These are phyloP conservation scores for Citrus mangshanensis DNA, from an alignment of 345 rosid species.

Conservation along the genomic window DNA sequence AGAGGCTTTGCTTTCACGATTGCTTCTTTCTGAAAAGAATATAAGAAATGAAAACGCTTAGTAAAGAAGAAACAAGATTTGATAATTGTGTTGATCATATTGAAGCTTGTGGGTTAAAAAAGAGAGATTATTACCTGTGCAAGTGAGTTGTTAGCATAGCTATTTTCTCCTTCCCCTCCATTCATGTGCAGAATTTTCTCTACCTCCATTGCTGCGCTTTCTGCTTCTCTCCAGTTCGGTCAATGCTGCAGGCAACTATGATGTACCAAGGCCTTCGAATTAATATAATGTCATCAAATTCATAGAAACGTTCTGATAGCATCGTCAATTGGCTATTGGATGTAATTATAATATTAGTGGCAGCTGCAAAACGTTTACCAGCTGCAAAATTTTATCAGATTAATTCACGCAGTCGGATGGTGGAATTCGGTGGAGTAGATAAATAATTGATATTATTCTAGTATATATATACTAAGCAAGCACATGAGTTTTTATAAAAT, in stretches of 20 bases:
- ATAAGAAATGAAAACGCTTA: background rate
- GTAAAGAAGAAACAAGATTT: background rate
- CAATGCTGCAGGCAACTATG: background rate
- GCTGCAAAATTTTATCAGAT: too few relatives aligned
- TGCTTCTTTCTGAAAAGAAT: background rate
- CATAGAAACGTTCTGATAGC: background rate
- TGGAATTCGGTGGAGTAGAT: too few relatives aligned
- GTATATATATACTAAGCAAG: too few relatives aligned
- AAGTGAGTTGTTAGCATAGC: conserved; percentile 20
- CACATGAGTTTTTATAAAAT: too few relatives aligned
- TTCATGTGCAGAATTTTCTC: conserved; percentile 12
- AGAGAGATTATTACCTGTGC: background rate
- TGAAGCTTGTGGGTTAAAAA: background rate
- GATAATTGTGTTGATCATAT: background rate
- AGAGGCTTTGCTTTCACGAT: background rate
- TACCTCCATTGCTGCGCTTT: background rate
- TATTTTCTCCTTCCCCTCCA: conserved; percentile 19
- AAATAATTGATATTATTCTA: too few relatives aligned
- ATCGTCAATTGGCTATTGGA: background rate
- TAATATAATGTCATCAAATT: too few relatives aligned
- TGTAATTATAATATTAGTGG: too few relatives aligned
- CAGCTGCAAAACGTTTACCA: too few relatives aligned
- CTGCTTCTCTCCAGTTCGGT: background rate
- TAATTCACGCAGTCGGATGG: too few relatives aligned
- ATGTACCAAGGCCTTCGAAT: background rate